Conservation (phyloP, 306 rosid species). For the Datisca glomerata region DNA sequence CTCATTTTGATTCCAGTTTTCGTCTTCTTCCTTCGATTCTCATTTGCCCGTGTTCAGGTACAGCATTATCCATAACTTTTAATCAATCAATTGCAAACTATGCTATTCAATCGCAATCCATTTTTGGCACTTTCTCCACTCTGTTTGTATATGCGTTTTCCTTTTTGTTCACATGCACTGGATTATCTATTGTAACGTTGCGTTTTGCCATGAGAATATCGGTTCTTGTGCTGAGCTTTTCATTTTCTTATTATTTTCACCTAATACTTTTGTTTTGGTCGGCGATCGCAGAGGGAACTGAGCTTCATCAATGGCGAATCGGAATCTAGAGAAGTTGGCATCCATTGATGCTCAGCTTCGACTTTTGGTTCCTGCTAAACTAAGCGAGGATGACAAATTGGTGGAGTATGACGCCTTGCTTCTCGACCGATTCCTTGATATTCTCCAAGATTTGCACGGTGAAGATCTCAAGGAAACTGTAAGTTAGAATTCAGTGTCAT, state of each 20-base stretch:
- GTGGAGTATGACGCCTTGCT: constrained; percentile 83
- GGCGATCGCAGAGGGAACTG: constrained; percentile 18
- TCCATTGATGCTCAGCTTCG: constrained; percentile 89
- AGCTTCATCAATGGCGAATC: constrained; percentile 36
- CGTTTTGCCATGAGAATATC: too few relatives aligned
- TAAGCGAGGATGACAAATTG: constrained; percentile 83
- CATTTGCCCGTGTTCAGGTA: too few relatives aligned
- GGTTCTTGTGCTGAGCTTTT: constrained; percentile 47
- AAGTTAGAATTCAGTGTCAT: constrained; percentile 10
- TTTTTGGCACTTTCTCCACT: too few relatives aligned
- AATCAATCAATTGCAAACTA: too few relatives aligned
- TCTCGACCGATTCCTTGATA: constrained; percentile 84
- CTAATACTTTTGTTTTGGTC: neutral
- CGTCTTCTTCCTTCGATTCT: too few relatives aligned
- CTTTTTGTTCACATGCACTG: too few relatives aligned
- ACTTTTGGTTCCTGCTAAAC: constrained; percentile 65
- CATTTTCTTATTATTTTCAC: constrained; percentile 13
- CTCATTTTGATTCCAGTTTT: too few relatives aligned
- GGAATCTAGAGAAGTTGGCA: constrained; percentile 70
- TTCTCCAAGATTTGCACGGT: constrained; percentile 88
- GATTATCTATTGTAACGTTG: too few relatives aligned
- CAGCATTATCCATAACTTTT: too few relatives aligned
- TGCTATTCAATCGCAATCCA: too few relatives aligned
- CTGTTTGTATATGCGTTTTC: too few relatives aligned
- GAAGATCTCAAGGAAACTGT: constrained; percentile 85